Percentiles rank a stretch among this genome's conserved stretches.
phyloP scores from a whole-genome alignment of 345 rosid species.

The Rhizophora apiculata region DNA sequence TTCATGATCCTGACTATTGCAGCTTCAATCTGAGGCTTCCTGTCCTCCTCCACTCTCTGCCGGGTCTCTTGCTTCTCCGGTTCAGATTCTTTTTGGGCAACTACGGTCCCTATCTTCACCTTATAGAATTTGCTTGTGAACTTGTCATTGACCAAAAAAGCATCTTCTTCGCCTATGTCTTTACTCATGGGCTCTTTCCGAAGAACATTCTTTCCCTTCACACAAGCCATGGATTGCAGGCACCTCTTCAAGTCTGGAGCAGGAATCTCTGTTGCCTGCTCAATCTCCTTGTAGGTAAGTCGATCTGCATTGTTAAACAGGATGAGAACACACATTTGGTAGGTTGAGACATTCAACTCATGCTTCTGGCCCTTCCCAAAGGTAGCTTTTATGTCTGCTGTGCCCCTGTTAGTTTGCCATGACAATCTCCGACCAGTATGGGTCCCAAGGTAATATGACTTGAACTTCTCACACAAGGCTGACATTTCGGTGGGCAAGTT shows the following conservation, averaged over 20 bases:
- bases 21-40: constrained; percentile 98
- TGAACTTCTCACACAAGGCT: constrained; percentile 85
- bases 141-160: constrained; percentile 80
- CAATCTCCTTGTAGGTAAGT: constrained; percentile 86
- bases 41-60: constrained; percentile 96
- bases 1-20: constrained; percentile 98
- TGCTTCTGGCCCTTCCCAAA: constrained; percentile 99
- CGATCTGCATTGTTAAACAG: constrained; percentile 77
- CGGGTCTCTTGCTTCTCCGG: constrained; percentile 98
- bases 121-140: constrained; percentile 89
- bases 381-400: constrained; percentile 83
- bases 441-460: constrained; percentile 90
- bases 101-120: constrained; percentile 98
- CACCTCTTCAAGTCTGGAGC: constrained; percentile 85
- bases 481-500: constrained; percentile 91
- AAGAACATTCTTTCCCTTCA: constrained; percentile 88
- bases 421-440: constrained; percentile 92
- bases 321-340: constrained; percentile 98
- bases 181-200: constrained; percentile 98
- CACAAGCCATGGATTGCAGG: constrained; percentile 91
- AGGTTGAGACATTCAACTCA: constrained; percentile 93
- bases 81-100: constrained; percentile 94
- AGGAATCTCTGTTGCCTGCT: constrained; percentile 89
- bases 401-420: constrained; percentile 99
- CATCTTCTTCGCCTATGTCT: constrained; percentile 86